phyloP scores from a whole-genome alignment of 331 rosid species.

The Rosa hybrid region DNA sequence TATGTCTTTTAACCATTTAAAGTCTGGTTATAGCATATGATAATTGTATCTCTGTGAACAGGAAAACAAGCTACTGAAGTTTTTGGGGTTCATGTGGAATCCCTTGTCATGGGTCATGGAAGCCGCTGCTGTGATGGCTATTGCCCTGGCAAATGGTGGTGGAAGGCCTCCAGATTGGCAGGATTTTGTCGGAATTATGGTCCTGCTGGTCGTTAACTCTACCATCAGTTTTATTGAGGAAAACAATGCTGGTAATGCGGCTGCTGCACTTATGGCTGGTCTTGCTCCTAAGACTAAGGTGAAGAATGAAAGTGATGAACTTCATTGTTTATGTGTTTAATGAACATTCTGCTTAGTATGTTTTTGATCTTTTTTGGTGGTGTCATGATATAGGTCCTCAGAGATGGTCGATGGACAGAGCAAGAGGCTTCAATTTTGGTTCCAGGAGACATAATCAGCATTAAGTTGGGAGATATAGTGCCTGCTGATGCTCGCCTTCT shows the following conservation, averaged over 20 bases:
- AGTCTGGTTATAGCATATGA: conserved; percentile 13
- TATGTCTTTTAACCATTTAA: neutral
- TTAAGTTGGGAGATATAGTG: conserved; percentile 87
- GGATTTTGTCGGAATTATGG: conserved; percentile 87
- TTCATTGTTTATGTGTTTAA: neutral
- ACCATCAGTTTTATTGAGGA: conserved; percentile 97
- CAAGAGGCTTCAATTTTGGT: conserved; percentile 96
- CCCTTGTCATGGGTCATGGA: conserved; percentile 99
- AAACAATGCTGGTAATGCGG: conserved; percentile 98
- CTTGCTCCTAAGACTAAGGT: conserved; percentile 99
- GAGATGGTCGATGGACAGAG: conserved; percentile 92
- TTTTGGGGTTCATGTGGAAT: conserved; percentile 98
- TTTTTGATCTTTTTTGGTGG: conserved; percentile 8
- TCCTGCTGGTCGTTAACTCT: conserved; percentile 74
- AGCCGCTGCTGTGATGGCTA: conserved; percentile 99
- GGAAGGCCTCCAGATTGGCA: conserved; percentile 99
- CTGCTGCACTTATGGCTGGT: conserved; percentile 99
- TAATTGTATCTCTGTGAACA: conserved; percentile 33
- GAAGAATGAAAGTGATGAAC: conserved; percentile 2
- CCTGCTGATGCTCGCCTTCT: conserved; percentile 99
- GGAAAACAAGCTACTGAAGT: conserved; percentile 90
- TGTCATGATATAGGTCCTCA: conserved; percentile 61
- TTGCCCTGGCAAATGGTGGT: conserved; percentile 83
- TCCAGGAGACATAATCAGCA: conserved; percentile 94
- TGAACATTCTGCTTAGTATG: neutral